These are phyloP conservation scores for Sclerotinia minor DNA, from an alignment of 2,329 filamentous ascomycete genomes.

Conservation along the genomic window DNA sequence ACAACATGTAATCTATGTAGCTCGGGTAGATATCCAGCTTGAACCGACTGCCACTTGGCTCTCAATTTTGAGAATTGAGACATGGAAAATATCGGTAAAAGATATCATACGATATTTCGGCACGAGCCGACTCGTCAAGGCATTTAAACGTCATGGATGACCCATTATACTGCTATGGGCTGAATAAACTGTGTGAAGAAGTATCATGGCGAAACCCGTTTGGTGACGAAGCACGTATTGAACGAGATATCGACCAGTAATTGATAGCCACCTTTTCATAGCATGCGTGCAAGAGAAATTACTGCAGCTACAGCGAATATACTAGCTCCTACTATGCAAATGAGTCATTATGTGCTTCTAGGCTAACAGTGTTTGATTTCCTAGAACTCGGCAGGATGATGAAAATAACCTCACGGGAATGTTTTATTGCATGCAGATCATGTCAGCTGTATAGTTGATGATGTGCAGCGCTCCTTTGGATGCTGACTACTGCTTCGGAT, in stretches of 20 bases:
- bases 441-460: background rate
- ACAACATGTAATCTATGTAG: background rate
- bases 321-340: background rate
- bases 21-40: background rate
- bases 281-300: background rate
- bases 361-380: background rate
- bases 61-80: background rate
- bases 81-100: too few relatives aligned
- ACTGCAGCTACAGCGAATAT: background rate
- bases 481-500: background rate
- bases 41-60: too few relatives aligned
- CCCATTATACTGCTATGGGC: background rate
- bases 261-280: background rate
- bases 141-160: too few relatives aligned
- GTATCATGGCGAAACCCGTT: background rate
- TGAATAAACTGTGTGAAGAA: background rate
- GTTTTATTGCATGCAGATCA: constrained; percentile 6
- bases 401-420: background rate
- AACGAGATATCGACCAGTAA: background rate
- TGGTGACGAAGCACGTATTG: background rate
- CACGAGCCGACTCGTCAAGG: background rate
- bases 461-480: background rate
- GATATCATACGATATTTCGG: background rate
- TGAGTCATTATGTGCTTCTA: background rate
- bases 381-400: constrained; percentile 5